These are phyloP conservation scores for Caloboletus inedulis DNA, from an alignment of 1,284 basidiomycete species.

Conservation along the genomic window DNA sequence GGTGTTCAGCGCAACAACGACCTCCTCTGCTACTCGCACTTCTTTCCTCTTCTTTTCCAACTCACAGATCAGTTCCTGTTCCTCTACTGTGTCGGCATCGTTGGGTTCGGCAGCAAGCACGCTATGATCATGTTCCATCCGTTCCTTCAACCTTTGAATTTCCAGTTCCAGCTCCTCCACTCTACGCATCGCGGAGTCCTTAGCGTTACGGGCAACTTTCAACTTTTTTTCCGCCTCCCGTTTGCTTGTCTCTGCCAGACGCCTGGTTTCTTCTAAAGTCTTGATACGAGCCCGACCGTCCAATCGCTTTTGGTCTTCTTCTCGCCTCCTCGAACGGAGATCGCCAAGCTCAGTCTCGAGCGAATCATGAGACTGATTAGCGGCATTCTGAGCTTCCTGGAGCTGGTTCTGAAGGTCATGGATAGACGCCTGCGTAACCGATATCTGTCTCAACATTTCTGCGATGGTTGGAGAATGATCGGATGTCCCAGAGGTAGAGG, in stretches of 20 bases:
- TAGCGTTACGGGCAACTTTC: constrained; percentile 61
- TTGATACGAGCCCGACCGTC: constrained; percentile 84
- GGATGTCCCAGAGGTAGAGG: constrained; percentile 25
- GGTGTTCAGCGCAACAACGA: constrained; percentile 49
- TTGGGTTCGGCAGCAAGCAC: constrained; percentile 47
- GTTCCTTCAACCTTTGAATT: constrained; percentile 57
- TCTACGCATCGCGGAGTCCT: constrained; percentile 62
- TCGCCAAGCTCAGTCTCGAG: constrained; percentile 75
- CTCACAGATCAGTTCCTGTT: constrained; percentile 49
- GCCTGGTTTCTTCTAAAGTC: constrained; percentile 81
- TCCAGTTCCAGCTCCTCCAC: constrained; percentile 69
- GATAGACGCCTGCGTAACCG: constrained; percentile 61
- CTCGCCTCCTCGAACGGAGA: constrained; percentile 73
- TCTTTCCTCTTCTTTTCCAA: constrained; percentile 62
- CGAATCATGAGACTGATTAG: constrained; percentile 58
- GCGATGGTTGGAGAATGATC: constrained; percentile 72
- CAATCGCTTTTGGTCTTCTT: constrained; percentile 75
- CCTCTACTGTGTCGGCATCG: constrained; percentile 41
- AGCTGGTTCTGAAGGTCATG: constrained; percentile 78
- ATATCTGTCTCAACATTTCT: constrained; percentile 77
- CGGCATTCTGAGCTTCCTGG: constrained; percentile 58
- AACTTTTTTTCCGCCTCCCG: constrained; percentile 88
- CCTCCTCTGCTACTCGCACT: constrained; percentile 70
- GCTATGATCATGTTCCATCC: constrained; percentile 50
- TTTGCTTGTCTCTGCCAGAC: constrained; percentile 73